These are phyloP conservation scores for Lactarius indigo DNA, from an alignment of 768 basidiomycete species.

Conservation along the genomic window DNA sequence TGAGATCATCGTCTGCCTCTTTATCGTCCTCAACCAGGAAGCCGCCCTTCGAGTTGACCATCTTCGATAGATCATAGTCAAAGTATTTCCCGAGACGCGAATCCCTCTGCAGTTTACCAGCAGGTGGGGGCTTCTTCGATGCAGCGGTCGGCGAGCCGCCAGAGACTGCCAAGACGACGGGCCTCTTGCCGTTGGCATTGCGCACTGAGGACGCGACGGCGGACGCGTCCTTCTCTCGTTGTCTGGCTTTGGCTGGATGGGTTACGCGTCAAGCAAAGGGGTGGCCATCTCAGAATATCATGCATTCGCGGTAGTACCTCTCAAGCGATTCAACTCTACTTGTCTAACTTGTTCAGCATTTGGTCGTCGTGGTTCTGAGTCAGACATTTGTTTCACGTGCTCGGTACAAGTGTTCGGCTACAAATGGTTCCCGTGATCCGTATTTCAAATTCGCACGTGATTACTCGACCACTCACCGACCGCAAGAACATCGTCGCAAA, in stretches of 20 bases:
- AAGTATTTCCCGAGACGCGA: conserved; percentile 87
- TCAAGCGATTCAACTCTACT: conserved; percentile 75
- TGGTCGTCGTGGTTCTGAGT: background rate
- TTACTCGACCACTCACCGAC: background rate
- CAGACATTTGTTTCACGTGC: background rate
- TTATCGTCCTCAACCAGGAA: conserved; percentile 90
- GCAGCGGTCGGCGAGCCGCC: conserved; percentile 57
- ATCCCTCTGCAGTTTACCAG: conserved; percentile 62
- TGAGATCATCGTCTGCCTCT: conserved; percentile 70
- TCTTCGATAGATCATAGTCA: conserved; percentile 95
- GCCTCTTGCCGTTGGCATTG: conserved; percentile 76
- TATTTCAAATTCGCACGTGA: background rate
- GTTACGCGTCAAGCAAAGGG: background rate
- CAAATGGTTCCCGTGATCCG: background rate
- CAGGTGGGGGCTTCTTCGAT: conserved; percentile 28
- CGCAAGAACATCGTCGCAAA: too few species aligned
- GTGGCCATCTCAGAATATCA: background rate
- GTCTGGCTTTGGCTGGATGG: conserved; percentile 64
- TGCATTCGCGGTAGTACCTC: conserved; percentile 47
- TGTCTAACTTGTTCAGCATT: conserved; percentile 56
- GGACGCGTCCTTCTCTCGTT: conserved; percentile 61
- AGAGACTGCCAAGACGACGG: conserved; percentile 53
- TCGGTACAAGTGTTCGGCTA: background rate
- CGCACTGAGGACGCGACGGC: conserved; percentile 43
- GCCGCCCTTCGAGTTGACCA: conserved; percentile 95